phyloP scores from a whole-genome alignment of 352 stramenopile species.

The Thalassiosira hispida region DNA sequence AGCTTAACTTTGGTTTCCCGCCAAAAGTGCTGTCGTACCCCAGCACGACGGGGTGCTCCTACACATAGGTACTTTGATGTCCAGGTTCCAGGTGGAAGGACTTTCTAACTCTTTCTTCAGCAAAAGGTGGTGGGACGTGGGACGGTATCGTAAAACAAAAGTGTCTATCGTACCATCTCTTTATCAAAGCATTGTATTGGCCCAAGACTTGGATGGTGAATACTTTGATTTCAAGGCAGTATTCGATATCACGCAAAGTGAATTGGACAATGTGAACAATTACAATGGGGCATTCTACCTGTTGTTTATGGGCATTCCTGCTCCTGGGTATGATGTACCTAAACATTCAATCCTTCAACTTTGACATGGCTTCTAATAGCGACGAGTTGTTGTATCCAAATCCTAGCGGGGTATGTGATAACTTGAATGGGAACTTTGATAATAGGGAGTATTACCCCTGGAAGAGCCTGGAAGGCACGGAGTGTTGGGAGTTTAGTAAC shows the following conservation, averaged over 20 bases:
- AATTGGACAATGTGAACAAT: slow-evolving; percentile 1
- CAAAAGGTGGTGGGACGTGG: neutral
- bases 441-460: neutral
- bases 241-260: neutral
- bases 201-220: slow-evolving; percentile 11
- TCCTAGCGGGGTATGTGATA: neutral
- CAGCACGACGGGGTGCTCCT: no score
- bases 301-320: neutral
- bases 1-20: no score
- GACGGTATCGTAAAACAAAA: slow-evolving; percentile 14
- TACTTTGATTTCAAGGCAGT: slow-evolving; percentile 3
- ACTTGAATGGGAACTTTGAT: neutral
- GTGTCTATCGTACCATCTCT: neutral
- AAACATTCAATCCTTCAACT: neutral
- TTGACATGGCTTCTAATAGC: slow-evolving; percentile 2
- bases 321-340: slow-evolving; percentile 9
- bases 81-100: no score
- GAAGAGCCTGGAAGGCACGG: no score
- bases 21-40: no score
- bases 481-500: no score
- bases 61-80: no score
- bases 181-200: slow-evolving; percentile 3
- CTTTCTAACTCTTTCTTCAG: neutral
- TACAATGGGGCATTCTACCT: slow-evolving; percentile 11
- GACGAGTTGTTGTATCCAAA: neutral